Percentiles rank a stretch among this genome's conserved stretches.
Conservation (phyloP, 768 basidiomycete genomes). For the Tremella mesenterica region DNA sequence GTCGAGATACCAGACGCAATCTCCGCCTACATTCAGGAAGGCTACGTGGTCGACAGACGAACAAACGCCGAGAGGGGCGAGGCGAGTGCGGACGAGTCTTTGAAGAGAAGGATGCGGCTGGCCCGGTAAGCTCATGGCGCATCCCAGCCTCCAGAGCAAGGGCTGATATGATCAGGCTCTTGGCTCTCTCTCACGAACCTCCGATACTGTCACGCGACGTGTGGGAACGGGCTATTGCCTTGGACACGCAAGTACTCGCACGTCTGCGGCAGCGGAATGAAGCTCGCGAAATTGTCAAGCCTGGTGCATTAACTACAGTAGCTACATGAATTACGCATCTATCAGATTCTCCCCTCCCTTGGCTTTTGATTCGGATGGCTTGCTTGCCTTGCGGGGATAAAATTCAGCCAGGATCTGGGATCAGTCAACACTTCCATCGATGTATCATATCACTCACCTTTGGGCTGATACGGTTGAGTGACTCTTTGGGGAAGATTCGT, state of each 20-base stretch:
- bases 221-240: slow-evolving; percentile 21
- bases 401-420: slow-evolving; percentile 72
- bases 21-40: slow-evolving; percentile 32
- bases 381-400: slow-evolving; percentile 63
- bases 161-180: slow-evolving; percentile 3
- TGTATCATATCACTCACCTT: slow-evolving; percentile 50
- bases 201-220: slow-evolving; percentile 15
- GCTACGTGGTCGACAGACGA: slow-evolving; percentile 18
- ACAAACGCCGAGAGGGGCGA: slow-evolving; percentile 1
- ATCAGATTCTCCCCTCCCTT: slow-evolving; percentile 38
- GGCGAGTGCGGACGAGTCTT: slow-evolving; percentile 21
- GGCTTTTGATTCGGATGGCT: slow-evolving; percentile 18
- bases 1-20: slow-evolving; percentile 29
- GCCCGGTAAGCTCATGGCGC: slow-evolving; percentile 20
- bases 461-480: slow-evolving; percentile 93
- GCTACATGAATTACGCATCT: slow-evolving; percentile 26
- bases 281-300: neutral
- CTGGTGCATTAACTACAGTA: neutral
- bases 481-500: slow-evolving; percentile 97
- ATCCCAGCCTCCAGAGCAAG: neutral
- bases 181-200: slow-evolving; percentile 23
- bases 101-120: slow-evolving; percentile 39
- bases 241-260: slow-evolving; percentile 20
- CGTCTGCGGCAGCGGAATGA: slow-evolving; percentile 5
- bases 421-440: neutral